These are phyloP conservation scores for Sporothrix pseudoabietina DNA, from an alignment of 2,329 filamentous ascomycete genomes.

Conservation along the genomic window DNA sequence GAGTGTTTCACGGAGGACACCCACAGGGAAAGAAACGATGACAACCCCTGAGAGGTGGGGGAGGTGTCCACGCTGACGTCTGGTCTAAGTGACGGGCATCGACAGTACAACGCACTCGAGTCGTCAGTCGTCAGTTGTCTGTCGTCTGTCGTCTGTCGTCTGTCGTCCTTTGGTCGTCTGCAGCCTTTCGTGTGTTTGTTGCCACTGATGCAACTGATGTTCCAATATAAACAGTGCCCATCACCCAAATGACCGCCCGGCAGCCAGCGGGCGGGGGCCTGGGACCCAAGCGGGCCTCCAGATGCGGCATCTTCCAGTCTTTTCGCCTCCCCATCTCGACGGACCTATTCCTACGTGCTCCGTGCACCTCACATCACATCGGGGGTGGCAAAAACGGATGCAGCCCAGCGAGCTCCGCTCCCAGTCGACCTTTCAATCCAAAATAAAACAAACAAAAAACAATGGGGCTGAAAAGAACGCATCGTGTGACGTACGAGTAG, in stretches of 20 bases:
- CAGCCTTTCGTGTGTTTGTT: background rate
- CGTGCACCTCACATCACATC: background rate
- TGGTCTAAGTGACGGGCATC: background rate
- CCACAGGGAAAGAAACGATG: background rate
- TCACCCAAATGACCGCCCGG: constrained; percentile 2
- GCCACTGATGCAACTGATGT: background rate
- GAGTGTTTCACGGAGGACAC: background rate
- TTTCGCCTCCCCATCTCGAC: background rate
- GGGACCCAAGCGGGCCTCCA: no score
- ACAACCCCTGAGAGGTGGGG: background rate
- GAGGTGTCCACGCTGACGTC: background rate
- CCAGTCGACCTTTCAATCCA: background rate
- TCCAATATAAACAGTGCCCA: background rate
- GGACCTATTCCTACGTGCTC: background rate
- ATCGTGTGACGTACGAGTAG: background rate
- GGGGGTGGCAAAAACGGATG: background rate
- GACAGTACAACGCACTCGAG: background rate
- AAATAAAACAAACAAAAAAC: background rate
- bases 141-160: no score
- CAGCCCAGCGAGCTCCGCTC: background rate
- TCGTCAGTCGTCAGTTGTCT: no score
- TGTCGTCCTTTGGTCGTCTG: background rate
- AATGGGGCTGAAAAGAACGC: background rate
- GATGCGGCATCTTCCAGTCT: background rate
- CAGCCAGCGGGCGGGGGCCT: background rate